Evolutionary conservation across 371 early-diverging fungal genomes (phyloP), one percentile per base, ranked within the genome.

Genomic region (Coemansia sp.): DNA sequence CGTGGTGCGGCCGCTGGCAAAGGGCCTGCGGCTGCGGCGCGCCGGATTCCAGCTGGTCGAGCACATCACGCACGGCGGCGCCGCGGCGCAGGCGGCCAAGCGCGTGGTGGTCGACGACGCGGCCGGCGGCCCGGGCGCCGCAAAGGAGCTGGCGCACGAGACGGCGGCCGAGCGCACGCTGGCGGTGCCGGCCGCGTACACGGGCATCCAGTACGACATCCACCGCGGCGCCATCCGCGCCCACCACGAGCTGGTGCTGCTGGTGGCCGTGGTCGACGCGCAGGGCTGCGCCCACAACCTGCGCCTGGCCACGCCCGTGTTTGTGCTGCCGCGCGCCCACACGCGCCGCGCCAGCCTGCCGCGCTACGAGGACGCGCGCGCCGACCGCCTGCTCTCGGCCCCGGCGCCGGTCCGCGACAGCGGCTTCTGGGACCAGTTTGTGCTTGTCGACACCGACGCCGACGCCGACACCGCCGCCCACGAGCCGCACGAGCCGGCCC

Each of bases 141-240:
- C 26, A 26, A 26, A 54, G 11, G 47, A 66, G 11, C 43, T 76
- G n/a, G 50, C 14, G 36, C 64, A 70, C 34, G 76, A 76, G 48
- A 71, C 63, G 4, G 59, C 66, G 2, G 58, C 58, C 2, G 55
- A 60, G 14, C 60, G 67, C 58, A 52, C 47, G 12, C 48, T 76
- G 12, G 8, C 52, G 8, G 72, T 76, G 42, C 76, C 76, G 14
- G 30, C 57, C 16, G 68, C 63, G 7, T 76, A 76, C 58, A 63
- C 60, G 9, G 67, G 64, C 39, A 71, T 76, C 39, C 76, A 76
- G 52, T 76, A 76, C 43, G 76, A 76, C 58, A 61, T 76, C 5
- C 72, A 63, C 43, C 76, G 64, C 11, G 76, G 61, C 2, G 66
- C 67, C 4, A 66, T 71, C 40, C 72, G 68, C 20, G 30, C 63